Conservation (phyloP, 805 yeast genomes). For the Starmerella bacillaris region DNA sequence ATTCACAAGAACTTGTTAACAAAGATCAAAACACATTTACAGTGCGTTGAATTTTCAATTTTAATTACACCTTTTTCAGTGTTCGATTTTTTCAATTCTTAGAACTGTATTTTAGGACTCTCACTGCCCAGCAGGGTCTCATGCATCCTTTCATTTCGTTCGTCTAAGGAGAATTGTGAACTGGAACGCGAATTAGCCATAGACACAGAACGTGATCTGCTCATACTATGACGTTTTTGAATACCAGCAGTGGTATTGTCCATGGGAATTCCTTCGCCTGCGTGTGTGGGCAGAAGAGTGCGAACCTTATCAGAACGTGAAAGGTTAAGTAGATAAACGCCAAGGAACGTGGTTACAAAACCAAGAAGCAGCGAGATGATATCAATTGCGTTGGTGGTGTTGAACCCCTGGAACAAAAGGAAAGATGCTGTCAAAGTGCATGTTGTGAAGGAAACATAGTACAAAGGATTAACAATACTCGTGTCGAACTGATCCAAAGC, state of each 20-base stretch:
- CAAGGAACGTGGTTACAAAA: constrained; percentile 69
- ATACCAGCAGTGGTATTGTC: constrained; percentile 69
- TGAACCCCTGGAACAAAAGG: constrained; percentile 70
- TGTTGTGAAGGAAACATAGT: constrained; percentile 81
- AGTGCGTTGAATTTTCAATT: background rate
- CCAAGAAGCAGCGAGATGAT: constrained; percentile 70
- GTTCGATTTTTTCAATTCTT: background rate
- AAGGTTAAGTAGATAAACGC: constrained; percentile 67
- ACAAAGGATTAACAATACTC: constrained; percentile 75
- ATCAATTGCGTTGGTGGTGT: constrained; percentile 62
- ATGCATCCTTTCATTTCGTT: constrained; percentile 10
- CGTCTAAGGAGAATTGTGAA: constrained; percentile 9
- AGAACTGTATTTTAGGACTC: constrained; percentile 2
- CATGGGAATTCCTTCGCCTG: constrained; percentile 54
- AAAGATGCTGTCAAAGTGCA: constrained; percentile 74
- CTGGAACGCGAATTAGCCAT: constrained; percentile 1
- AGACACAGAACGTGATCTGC: constrained; percentile 19
- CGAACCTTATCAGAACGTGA: constrained; percentile 34
- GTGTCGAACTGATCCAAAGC: constrained; percentile 88
- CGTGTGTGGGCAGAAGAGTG: constrained; percentile 30
- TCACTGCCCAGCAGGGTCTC: constrained; percentile 13
- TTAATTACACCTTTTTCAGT: background rate
- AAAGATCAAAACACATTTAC: too few relatives aligned
- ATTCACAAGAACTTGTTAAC: too few relatives aligned
- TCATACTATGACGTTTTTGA: constrained; percentile 57